Evolutionary conservation across 257 asterid genomes (phyloP).

Genomic region (Lavandula angustifolia): DNA sequence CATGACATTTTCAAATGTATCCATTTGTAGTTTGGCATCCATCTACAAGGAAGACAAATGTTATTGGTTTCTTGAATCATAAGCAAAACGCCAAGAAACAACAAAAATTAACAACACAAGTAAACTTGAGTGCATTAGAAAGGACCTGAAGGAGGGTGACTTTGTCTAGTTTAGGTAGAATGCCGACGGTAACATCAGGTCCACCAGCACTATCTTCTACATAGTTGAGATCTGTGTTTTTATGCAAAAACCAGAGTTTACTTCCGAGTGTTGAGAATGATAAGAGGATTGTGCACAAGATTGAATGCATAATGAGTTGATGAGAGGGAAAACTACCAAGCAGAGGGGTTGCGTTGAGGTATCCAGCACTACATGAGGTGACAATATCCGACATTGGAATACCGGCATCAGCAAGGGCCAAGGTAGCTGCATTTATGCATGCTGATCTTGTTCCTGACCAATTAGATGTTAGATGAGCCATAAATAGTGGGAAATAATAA

Average conservation of each 20-base stretch:
- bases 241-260: conserved; percentile 14
- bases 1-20: conserved; percentile 84
- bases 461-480: conserved; percentile 18
- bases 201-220: conserved; percentile 98
- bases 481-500: background rate
- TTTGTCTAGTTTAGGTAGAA: conserved; percentile 85
- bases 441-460: conserved; percentile 94
- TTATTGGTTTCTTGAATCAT: conserved; percentile 10
- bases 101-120: background rate
- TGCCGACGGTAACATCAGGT: conserved; percentile 94
- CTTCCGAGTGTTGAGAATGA: background rate
- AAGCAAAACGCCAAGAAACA: background rate
- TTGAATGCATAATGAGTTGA: background rate
- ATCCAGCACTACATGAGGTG: conserved; percentile 92
- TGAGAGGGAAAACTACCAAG: conserved; percentile 53
- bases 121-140: conserved; percentile 5
- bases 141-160: conserved; percentile 94
- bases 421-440: conserved; percentile 95
- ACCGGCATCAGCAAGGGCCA: conserved; percentile 98
- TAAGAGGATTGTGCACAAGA: background rate
- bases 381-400: conserved; percentile 95
- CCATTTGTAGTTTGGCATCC: conserved; percentile 89
- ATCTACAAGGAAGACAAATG: conserved; percentile 44
- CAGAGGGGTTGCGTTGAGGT: conserved; percentile 75
- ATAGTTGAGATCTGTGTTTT: conserved; percentile 73